These are phyloP conservation scores for Murraya paniculata DNA, from an alignment of 345 rosid species.

Conservation along the genomic window DNA sequence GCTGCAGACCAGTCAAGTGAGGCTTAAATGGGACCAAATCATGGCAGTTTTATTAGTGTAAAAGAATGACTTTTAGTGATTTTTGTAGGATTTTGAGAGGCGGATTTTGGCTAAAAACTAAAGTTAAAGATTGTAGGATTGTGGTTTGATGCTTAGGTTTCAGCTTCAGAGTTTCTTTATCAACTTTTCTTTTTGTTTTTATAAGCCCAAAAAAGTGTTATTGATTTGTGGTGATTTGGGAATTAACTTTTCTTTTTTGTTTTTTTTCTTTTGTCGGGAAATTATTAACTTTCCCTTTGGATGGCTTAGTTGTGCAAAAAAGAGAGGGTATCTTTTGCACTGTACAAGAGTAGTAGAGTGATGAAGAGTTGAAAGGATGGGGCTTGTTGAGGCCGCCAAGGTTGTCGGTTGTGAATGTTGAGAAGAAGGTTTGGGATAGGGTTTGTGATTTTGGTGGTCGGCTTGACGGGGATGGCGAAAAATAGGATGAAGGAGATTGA, in stretches of 20 bases:
- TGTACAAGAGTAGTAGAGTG: not conserved
- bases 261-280: no score
- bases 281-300: conserved; percentile 7
- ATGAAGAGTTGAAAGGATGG: conserved; percentile 39
- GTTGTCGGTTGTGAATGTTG: conserved; percentile 80
- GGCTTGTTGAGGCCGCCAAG: conserved; percentile 76
- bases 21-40: conserved; percentile 45
- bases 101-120: conserved; percentile 25
- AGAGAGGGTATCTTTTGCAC: conserved; percentile 11
- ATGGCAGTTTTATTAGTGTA: conserved; percentile 31
- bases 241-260: not conserved
- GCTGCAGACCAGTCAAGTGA: not conserved
- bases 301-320: conserved; percentile 37
- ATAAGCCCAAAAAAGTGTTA: not conserved
- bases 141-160: conserved; percentile 12
- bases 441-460: no score
- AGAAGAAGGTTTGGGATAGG: conserved; percentile 57
- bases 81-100: conserved; percentile 3
- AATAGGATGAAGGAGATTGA: no score
- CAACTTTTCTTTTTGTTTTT: no score
- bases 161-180: not conserved
- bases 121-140: conserved; percentile 15
- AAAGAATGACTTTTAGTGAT: conserved; percentile 12
- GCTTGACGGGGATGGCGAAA: no score
- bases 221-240: conserved; percentile 25